Percentiles rank a stretch among this genome's conserved stretches.
These are phyloP conservation scores for Fonsecaea erecta DNA, from an alignment of 2,329 filamentous ascomycete species.

Conservation along the genomic window DNA sequence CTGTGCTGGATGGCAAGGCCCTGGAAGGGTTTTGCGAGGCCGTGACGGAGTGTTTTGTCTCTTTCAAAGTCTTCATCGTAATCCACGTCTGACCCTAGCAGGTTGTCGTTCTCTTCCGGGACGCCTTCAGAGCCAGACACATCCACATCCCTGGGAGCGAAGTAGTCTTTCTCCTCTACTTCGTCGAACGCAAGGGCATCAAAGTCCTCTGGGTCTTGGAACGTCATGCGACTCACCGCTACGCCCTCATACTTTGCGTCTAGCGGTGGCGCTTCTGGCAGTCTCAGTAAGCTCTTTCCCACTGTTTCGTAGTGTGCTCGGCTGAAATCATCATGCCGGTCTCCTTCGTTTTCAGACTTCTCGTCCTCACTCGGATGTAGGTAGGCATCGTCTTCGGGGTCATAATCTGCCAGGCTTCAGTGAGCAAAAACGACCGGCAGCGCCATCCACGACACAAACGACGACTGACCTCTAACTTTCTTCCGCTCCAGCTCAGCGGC, in stretches of 20 bases:
- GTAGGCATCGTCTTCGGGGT: slow-evolving; percentile 70
- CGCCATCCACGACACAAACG: background rate
- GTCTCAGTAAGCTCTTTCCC: slow-evolving; percentile 82
- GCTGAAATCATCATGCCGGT: slow-evolving; percentile 59
- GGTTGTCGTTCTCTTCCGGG: slow-evolving; percentile 31
- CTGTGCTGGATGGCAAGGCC: slow-evolving; percentile 36
- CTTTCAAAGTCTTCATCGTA: slow-evolving; percentile 40
- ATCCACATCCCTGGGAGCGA: slow-evolving; percentile 25
- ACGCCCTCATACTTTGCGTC: slow-evolving; percentile 80
- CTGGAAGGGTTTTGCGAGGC: slow-evolving; percentile 36
- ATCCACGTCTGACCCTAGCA: slow-evolving; percentile 34
- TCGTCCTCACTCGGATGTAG: slow-evolving; percentile 61
- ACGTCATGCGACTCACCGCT: slow-evolving; percentile 70
- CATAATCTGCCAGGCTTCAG: slow-evolving; percentile 64
- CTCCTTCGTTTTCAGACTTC: slow-evolving; percentile 53
- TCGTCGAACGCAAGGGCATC: slow-evolving; percentile 34
- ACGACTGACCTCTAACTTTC: slow-evolving; percentile 24
- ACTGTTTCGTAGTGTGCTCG: slow-evolving; percentile 87
- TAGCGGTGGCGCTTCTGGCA: slow-evolving; percentile 69
- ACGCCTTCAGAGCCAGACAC: slow-evolving; percentile 30
- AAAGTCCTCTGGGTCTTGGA: slow-evolving; percentile 44
- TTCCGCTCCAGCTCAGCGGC: slow-evolving; percentile 23
- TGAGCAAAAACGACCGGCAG: background rate
- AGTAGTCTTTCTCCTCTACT: slow-evolving; percentile 39
- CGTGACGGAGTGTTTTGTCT: slow-evolving; percentile 39